These are phyloP conservation scores for Thelephora ganbajun DNA, from an alignment of 768 basidiomycete genomes.

Conservation along the genomic window DNA sequence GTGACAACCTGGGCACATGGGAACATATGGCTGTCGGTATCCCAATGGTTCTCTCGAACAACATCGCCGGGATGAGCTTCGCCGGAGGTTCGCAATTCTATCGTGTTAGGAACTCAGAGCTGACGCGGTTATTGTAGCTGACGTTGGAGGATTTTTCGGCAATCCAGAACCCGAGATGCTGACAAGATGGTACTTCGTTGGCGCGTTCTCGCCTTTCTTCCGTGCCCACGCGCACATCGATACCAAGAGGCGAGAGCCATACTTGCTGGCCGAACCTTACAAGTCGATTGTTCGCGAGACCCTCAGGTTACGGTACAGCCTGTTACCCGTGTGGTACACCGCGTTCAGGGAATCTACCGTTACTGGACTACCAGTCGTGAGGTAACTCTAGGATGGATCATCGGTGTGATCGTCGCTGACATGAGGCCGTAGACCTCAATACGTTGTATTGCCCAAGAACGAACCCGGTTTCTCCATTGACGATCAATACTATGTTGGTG, in stretches of 20 bases:
- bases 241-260: conserved; percentile 94
- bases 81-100: conserved; percentile 56
- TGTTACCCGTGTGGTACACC: conserved; percentile 96
- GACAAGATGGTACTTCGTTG: conserved; percentile 94
- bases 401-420: not conserved
- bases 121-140: conserved; percentile 39
- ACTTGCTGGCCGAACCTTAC: conserved; percentile 80
- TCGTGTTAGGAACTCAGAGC: not conserved
- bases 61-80: conserved; percentile 85
- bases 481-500: conserved; percentile 88
- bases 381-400: conserved; percentile 33
- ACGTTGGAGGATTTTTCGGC: conserved; percentile 98
- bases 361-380: conserved; percentile 68
- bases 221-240: conserved; percentile 97
- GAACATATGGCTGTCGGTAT: conserved; percentile 91
- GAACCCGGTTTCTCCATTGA: conserved; percentile 76
- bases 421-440: conserved; percentile 63
- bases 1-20: conserved; percentile 96
- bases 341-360: conserved; percentile 82
- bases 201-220: conserved; percentile 94
- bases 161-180: conserved; percentile 93
- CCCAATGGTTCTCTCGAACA: conserved; percentile 84
- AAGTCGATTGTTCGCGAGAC: conserved; percentile 69
- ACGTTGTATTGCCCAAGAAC: conserved; percentile 85
- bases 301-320: conserved; percentile 68